These are phyloP conservation scores for Hevea brasiliensis DNA, from an alignment of 345 rosid genomes.

Conservation along the genomic window DNA sequence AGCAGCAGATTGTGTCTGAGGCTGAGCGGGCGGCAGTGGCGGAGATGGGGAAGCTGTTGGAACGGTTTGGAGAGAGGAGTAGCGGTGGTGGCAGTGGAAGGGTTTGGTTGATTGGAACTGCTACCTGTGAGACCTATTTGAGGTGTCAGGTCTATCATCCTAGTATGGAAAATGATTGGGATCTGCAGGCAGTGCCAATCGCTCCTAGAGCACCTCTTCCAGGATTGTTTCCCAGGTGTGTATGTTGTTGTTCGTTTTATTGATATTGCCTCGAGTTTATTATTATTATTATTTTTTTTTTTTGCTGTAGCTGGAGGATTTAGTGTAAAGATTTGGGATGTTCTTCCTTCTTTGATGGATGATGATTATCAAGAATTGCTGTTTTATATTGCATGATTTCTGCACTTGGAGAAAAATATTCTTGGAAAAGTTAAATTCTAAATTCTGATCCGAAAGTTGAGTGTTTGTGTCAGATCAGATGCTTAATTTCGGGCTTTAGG, in stretches of 20 bases:
- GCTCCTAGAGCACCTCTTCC: conserved; percentile 60
- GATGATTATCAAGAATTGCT: conserved; percentile 14
- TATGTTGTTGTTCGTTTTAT: conserved; percentile 1
- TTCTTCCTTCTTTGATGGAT: not conserved
- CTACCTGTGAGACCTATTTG: conserved; percentile 94
- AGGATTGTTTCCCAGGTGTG: conserved; percentile 63
- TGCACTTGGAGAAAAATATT: conserved; percentile 15
- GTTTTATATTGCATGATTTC: conserved; percentile 23
- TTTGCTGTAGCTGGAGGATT: not conserved
- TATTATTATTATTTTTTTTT: conserved; percentile 9
- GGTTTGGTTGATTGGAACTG: conserved; percentile 83
- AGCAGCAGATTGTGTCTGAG: conserved; percentile 40
- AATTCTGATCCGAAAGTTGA: conserved; percentile 15
- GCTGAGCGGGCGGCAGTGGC: conserved; percentile 50
- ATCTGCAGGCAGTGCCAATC: conserved; percentile 89
- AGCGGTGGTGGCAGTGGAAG: conserved; percentile 26
- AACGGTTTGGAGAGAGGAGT: conserved; percentile 42
- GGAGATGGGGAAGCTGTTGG: conserved; percentile 65
- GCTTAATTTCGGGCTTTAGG: conserved; percentile 4
- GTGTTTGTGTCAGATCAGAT: conserved; percentile 8
- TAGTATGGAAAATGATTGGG: conserved; percentile 90
- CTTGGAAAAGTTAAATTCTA: conserved; percentile 4
- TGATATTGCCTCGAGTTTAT: no score
- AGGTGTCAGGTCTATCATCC: conserved; percentile 91
- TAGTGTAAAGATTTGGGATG: not conserved